Evolutionary conservation across 1,284 basidiomycete species (phyloP), one percentile per base, ranked within the genome.

Genomic region (Thecaphora frezii): DNA sequence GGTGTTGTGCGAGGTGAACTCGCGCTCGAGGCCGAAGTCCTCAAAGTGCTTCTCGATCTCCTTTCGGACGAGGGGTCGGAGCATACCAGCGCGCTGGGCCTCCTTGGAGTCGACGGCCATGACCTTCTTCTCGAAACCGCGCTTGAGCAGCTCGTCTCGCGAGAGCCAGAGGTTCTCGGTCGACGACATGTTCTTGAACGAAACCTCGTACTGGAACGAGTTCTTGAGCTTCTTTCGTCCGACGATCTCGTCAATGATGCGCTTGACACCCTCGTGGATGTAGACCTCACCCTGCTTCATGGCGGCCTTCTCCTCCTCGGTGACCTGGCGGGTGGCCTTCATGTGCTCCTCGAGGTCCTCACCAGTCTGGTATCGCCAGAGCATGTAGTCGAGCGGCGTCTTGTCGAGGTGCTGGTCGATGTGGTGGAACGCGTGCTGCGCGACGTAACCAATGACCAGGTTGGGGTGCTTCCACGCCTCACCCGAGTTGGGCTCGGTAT

Each of bases 371-470:
- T 78, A 78, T 44, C 76, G 76, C 76, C 76, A 78, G 50, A 77
- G 74, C 76, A 78, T 78, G 75, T 78, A 78, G 67, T 78, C 76
- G 43, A 78, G 66, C 2, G 76, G 76, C 13, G 76, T 78, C 71
- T 76, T 78, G 72, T 78, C 76, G 26, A 78, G 69, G 69, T 78
- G 76, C 69, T 78, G 73, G 74, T 78, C 76, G 33, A 78, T 78
- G 73, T 78, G 76, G 75, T 78, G 76, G 76, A 78, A 78, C 16
- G 76, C 76, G 73, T 78, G 76, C 69, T 78, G 76, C 49, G 76
- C 76, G 42, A 78, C 76, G 73, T 78, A 78, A 28, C 76, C 76
- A 45, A 78, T 77, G 66, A 78, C 76, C 71, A 78, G 57, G 67
- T 78, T 78, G 54, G 76, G 76, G 71, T 78, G 75, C 71, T 77